Base-by-base conservation (phyloP, 192 early-diverging fungal genomes). In the Phycomyces nitens region DNA sequence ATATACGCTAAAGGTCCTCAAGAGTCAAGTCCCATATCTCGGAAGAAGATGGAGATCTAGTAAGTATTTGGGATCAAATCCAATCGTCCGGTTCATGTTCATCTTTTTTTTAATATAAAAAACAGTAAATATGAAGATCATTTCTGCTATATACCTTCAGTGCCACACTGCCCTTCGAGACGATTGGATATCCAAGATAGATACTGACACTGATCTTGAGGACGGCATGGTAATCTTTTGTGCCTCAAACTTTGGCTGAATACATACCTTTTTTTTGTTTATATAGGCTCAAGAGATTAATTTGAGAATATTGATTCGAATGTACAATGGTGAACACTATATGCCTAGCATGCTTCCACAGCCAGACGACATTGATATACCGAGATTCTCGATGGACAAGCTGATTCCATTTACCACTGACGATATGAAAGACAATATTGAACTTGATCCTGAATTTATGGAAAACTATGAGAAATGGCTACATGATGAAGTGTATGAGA, bases 21-120 rank as follows among this genome's bases (percentile, higher is more conserved):
- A 93, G 60, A 86, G 81, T 60, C 91, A 93, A 62, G 80, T 91
- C 1, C 89, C 90, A 0, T 90, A 84, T 62, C 62, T 93, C 2
- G 91, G 91, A 53, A 83, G 81, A 43, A 93, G 91, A 60, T 93
- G 91, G 91, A 75, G 86, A 24, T 76, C 84, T 41, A 84, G 87
- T 81, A 62, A 61, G 62, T 34, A 34, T 34, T 34, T 34, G n/a
- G n/a, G n/a, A n/a, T n/a, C n/a, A n/a, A n/a, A n/a, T n/a, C n/a
- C n/a, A n/a, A n/a, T n/a, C n/a, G n/a, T n/a, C n/a, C n/a, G 8
- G 41, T 14, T 42, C 41, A 42, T 7, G 41, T 42, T 10, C 41
- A 10, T 62, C 11, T 27, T 21, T 22, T 0, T 49, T 59, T 43
- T 5, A 20, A 9, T 20, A 20, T 27, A 34, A 11, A 34, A 4